phyloP scores from a whole-genome alignment of 2,329 filamentous ascomycete species.

The Bimuria novae-zelandiae region DNA sequence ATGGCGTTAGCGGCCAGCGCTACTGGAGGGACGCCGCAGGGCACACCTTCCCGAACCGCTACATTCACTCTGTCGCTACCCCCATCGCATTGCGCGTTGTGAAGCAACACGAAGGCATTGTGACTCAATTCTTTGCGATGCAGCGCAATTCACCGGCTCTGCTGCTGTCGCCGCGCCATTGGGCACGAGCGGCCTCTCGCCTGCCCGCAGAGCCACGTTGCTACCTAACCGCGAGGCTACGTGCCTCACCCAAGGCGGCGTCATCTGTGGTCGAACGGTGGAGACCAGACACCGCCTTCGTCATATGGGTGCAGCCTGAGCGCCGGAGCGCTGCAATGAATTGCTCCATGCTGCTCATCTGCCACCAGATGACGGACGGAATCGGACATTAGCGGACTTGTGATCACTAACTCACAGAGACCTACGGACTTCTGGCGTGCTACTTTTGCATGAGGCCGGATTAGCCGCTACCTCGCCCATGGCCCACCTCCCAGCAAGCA shows the following conservation, averaged over 20 bases:
- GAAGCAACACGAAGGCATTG: slow-evolving; percentile 1
- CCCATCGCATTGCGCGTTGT: background rate
- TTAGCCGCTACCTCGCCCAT: slow-evolving; percentile 2
- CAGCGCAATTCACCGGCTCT: background rate
- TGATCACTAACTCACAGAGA: background rate
- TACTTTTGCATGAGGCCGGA: slow-evolving; percentile 1
- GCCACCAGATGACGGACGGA: background rate
- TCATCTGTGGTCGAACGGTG: slow-evolving; percentile 1
- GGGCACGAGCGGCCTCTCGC: background rate
- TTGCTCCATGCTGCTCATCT: background rate
- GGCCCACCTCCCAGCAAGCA: background rate
- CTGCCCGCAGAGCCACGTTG: slow-evolving; percentile 5
- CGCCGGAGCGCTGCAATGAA: background rate
- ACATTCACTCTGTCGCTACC: background rate
- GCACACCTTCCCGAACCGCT: slow-evolving; percentile 4
- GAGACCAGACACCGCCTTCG: background rate
- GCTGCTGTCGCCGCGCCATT: background rate
- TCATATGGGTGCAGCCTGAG: no score
- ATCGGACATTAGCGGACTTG: slow-evolving; percentile 4
- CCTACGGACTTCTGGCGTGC: background rate
- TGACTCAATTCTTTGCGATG: slow-evolving; percentile 1
- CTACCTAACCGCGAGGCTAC: slow-evolving; percentile 4
- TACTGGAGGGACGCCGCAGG: background rate
- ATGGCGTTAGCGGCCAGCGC: slow-evolving; percentile 3
- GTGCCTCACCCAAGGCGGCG: background rate